Conservation (phyloP, 805 yeast species). For the Suhomyces sp. region DNA sequence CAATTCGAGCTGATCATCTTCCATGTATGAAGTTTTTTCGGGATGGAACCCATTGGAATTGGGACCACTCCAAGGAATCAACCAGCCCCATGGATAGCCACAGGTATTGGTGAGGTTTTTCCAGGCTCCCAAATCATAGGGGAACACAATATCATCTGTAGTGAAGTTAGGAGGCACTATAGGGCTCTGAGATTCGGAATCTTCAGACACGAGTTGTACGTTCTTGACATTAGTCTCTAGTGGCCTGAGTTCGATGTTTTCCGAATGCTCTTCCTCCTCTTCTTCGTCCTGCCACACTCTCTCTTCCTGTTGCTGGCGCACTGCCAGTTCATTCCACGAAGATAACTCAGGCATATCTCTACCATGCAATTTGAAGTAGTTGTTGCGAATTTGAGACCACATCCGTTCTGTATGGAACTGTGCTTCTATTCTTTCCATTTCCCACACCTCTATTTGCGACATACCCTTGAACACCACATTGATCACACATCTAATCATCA, state of each 20-base stretch:
- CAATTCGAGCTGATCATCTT: conserved; percentile 57
- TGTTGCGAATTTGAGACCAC: conserved; percentile 49
- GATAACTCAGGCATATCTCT: conserved; percentile 44
- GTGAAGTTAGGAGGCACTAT: conserved; percentile 42
- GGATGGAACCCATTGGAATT: conserved; percentile 55
- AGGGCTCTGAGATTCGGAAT: not conserved
- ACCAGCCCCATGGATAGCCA: conserved; percentile 69
- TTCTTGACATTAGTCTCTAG: no score
- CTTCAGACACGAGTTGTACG: conserved; percentile 11
- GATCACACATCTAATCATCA: conserved; percentile 60
- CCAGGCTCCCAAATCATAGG: conserved; percentile 72
- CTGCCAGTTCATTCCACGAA: conserved; percentile 42
- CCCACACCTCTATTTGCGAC: conserved; percentile 94
- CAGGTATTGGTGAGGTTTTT: conserved; percentile 51
- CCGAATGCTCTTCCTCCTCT: not conserved
- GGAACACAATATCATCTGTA: conserved; percentile 72
- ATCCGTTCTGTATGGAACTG: conserved; percentile 58
- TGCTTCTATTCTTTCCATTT: conserved; percentile 72
- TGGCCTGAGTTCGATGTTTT: conserved; percentile 4
- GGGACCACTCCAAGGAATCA: conserved; percentile 70
- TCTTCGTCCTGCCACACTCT: no score
- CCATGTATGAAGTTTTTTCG: conserved; percentile 47
- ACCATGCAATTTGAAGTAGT: conserved; percentile 42
- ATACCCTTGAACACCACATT: conserved; percentile 61
- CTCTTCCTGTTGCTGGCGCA: conserved; percentile 15